A percentile compares a stretch with the other conserved stretches of the same genome.
Evolutionary conservation across 2,329 filamentous ascomycete genomes (phyloP).

Genomic region (Colletotrichum godetiae): DNA sequence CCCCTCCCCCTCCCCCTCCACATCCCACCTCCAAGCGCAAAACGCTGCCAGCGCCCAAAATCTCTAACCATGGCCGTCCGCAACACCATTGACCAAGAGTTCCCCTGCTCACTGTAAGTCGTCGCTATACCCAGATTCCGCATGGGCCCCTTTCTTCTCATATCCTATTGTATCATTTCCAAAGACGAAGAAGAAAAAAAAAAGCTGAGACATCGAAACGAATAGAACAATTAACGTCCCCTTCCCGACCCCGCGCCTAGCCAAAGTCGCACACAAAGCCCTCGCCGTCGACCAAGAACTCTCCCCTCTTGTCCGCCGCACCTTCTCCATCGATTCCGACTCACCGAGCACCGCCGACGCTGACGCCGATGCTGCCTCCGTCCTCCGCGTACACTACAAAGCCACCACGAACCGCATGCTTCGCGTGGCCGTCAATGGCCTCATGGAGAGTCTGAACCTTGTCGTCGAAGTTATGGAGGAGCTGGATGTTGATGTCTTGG

Average conservation of each 20-base stretch:
- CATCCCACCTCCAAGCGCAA: conserved; percentile 7
- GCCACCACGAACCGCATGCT: conserved; percentile 97
- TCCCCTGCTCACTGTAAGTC: conserved; percentile 73
- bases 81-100: conserved; percentile 54
- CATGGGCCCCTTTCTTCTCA: not conserved
- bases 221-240: conserved; percentile 74
- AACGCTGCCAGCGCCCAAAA: not conserved
- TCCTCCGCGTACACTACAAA: conserved; percentile 81
- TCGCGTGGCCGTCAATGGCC: conserved; percentile 93
- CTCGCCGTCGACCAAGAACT: conserved; percentile 90
- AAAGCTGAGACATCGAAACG: conserved; percentile 54
- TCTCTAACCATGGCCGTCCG: conserved; percentile 51
- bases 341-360: not conserved
- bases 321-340: conserved; percentile 65
- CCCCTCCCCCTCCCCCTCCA: not conserved
- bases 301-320: conserved; percentile 82
- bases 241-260: conserved; percentile 83
- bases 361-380: conserved; percentile 43
- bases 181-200: not conserved
- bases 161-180: not conserved
- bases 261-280: conserved; percentile 78
- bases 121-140: conserved; percentile 37
- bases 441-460: conserved; percentile 89
- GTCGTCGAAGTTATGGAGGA: conserved; percentile 92
- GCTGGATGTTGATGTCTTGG: conserved; percentile 85